phyloP scores from a whole-genome alignment of 176 grass and related monocot genomes.

The Aegilops umbellulata region DNA sequence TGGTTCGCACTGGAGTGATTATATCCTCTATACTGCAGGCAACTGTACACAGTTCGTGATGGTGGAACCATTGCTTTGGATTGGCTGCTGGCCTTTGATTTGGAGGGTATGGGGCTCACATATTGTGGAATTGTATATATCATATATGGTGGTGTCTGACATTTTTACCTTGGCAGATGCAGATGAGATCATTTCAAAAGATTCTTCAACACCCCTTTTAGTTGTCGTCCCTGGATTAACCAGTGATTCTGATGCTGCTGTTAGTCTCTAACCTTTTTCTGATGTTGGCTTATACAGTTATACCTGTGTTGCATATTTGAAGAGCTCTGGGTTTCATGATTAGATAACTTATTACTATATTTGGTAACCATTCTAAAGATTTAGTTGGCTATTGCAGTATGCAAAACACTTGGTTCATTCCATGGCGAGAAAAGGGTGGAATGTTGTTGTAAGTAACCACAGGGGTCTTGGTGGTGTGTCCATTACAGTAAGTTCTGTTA shows the following conservation, averaged over 20 bases:
- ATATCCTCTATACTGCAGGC: conserved; percentile 51
- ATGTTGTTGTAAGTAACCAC: conserved; percentile 94
- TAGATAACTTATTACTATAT: conserved; percentile 20
- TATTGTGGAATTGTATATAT: not conserved
- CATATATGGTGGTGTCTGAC: conserved; percentile 31
- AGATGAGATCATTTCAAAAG: conserved; percentile 62
- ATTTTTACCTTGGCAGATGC: conserved; percentile 43
- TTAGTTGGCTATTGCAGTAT: conserved; percentile 60
- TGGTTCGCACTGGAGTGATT: not conserved
- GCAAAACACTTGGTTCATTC: conserved; percentile 68
- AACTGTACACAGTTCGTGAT: conserved; percentile 69
- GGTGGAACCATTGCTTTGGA: conserved; percentile 95
- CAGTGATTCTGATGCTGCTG: conserved; percentile 88
- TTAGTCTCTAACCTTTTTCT: conserved; percentile 41
- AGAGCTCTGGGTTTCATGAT: conserved; percentile 17
- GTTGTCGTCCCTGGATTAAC: conserved; percentile 87
- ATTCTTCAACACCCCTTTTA: conserved; percentile 71
- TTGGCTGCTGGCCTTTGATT: conserved; percentile 70
- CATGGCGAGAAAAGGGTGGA: conserved; percentile 80
- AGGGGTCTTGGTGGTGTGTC: conserved; percentile 90
- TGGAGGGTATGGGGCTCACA: conserved; percentile 35
- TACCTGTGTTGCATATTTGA: conserved; percentile 12
- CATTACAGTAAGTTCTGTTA: conserved; percentile 73
- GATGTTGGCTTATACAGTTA: not conserved
- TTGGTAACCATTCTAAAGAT: conserved; percentile 19